Evolutionary conservation across 2,329 filamentous ascomycete genomes (phyloP), one percentile per base, ranked within the genome.

Genomic region (Basipetospora chlamydospora): DNA sequence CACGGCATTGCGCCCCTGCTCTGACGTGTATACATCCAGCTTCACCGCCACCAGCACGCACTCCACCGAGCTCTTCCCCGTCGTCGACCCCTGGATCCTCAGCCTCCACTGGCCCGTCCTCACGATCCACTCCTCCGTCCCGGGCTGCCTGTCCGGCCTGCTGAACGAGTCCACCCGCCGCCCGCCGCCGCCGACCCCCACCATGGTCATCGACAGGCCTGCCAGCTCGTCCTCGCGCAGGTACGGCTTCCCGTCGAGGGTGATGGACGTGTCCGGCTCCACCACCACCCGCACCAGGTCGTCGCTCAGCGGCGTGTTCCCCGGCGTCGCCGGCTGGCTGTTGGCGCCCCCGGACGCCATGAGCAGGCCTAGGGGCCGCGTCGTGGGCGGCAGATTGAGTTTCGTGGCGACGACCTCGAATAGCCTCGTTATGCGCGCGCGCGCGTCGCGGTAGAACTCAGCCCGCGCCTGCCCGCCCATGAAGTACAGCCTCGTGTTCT

Each of bases 391-490:
- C 5, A 86, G 55, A 43, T 78, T 80, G 45, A 90, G 70, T 53
- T 88, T 92, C 23, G 77, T 78, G 2, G 80, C 74, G n/a, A 94
- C 68, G 7, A 93, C 78, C 46, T 84, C 78, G 44, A 92, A 73
- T 5, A 95, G 61, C 38, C 76, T 77, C 0, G 74, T 68, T 13
- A 95, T 66, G 36, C 83, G 70, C 9, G 72, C 66, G 44, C 80
- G 79, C 5, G 77, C 73, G 32, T 80, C 70, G 11, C 74, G 73
- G 46, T 81, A 72, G 57, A 95, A 92, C 43, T 82, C 75, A 2
- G 75, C 77, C n/a, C 73, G 67, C 48, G 51, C 45, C 10, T 45
- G 49, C 9, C 46, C 47, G 16, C 44, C 31, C 3, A 48, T 47
- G 35, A 71, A 58, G 44, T 77, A 65, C 25, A 83, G 53, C 21